Base-by-base conservation (phyloP, 495 filamentous ascomycete species). In the Aspergillus haitiensis region DNA sequence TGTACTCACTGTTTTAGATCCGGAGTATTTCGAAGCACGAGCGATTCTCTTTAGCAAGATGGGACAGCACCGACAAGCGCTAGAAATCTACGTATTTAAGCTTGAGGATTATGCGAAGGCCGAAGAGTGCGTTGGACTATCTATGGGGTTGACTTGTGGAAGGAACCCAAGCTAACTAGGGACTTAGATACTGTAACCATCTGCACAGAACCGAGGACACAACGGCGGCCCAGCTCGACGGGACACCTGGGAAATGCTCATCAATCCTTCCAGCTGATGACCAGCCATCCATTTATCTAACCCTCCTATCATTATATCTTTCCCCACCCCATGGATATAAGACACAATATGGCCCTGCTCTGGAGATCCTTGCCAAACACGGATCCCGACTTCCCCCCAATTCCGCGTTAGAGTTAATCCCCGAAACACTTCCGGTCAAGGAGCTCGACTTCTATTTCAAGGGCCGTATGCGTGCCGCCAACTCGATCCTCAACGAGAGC, bases 71-170 rank as follows among this genome's bases (percentile, higher is more conserved):
- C 89, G 91, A 68, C 91, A 97, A 70, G 93, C 95, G 0, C 74
- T 99, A 18, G 88, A 93, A 71, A 96, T 98, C 27, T 99, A 97
- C 69, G 93, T 98, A 11, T 99, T 97, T 76, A 93, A 93, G 65
- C 80, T 99, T 57, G 74, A 89, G 58, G 88, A 94, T 69, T 90
- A 90, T 59, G 79, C 76, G 4, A 98, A 97, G 70, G 95, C 94
- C 48, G 94, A 99, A 82, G 91, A 95, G 89, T 95, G 80, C 46
- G 71, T 62, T 44, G 15, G 10, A 55, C 76, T 21, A 5, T 21
- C 9, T n/a, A 11, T 7, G 4, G 3, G 10, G 18, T 52, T 53
- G 18, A 12, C 21, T 27, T 3, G 21, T 27, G 21, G 15, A 46
- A 52, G 59, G 63, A 27, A 12, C 10, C 37, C 16, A 61, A 52